phyloP scores from a whole-genome alignment of 2,329 filamentous ascomycete species.

The Cladosporium cucumerinum region DNA sequence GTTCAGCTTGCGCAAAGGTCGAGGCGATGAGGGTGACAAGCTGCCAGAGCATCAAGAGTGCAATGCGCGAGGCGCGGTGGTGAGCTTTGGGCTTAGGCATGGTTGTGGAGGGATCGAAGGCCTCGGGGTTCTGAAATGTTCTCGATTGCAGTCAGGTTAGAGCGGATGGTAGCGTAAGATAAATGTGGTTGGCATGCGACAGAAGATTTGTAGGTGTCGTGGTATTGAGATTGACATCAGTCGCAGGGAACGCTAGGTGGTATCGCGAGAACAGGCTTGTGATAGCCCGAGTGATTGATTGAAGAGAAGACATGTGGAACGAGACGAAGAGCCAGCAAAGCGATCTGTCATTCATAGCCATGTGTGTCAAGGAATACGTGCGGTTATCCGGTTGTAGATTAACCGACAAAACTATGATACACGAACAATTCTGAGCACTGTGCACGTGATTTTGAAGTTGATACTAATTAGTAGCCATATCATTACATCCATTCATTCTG shows the following conservation, averaged over 20 bases:
- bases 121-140: background rate
- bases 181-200: background rate
- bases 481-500: slow-evolving; percentile 10
- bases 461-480: slow-evolving; percentile 12
- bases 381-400: too few species aligned
- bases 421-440: too few species aligned
- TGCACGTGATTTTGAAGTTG: background rate
- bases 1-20: background rate
- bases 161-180: background rate
- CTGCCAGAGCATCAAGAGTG: background rate
- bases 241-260: background rate
- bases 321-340: background rate
- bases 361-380: background rate
- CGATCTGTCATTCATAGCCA: too few species aligned
- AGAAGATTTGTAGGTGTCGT: background rate
- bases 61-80: background rate
- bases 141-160: background rate
- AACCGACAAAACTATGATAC: background rate
- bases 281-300: background rate
- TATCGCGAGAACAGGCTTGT: background rate
- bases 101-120: background rate
- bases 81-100: background rate
- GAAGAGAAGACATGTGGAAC: background rate
- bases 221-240: background rate
- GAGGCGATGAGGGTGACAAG: background rate